These are phyloP conservation scores for Fomitopsis schrenkii DNA, from an alignment of 1,284 basidiomycete species.

Conservation along the genomic window DNA sequence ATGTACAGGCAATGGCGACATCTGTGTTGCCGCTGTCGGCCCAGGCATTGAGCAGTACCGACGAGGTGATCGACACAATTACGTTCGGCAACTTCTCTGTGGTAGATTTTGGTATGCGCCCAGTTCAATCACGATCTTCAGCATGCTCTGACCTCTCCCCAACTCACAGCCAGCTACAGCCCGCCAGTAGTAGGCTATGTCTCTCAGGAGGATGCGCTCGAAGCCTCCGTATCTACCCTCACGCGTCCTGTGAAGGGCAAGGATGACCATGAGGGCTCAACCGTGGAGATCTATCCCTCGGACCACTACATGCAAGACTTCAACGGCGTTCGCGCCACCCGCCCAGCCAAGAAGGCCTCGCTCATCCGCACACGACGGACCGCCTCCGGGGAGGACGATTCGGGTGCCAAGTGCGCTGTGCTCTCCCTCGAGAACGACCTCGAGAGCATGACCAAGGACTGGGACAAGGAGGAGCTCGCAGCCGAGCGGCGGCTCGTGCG, in stretches of 20 bases:
- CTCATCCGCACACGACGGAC: slow-evolving; percentile 35
- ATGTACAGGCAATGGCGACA: slow-evolving; percentile 21
- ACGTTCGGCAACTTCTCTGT: slow-evolving; percentile 74
- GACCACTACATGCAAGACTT: slow-evolving; percentile 1
- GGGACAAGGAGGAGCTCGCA: slow-evolving; percentile 55
- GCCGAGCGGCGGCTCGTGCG: slow-evolving; percentile 68
- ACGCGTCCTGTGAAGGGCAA: slow-evolving; percentile 3
- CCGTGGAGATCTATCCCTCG: slow-evolving; percentile 12
- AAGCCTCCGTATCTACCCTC: neutral
- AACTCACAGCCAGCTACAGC: neutral
- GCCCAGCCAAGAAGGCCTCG: slow-evolving; percentile 22
- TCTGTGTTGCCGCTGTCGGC: slow-evolving; percentile 49
- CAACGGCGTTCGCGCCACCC: slow-evolving; percentile 3
- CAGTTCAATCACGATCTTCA: neutral
- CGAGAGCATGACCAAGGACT: slow-evolving; percentile 45
- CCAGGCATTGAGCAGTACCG: slow-evolving; percentile 52
- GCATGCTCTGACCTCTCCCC: neutral
- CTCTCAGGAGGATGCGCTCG: neutral
- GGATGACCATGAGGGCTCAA: slow-evolving; percentile 10
- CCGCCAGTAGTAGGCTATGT: neutral
- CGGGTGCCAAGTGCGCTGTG: slow-evolving; percentile 41
- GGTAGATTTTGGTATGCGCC: slow-evolving; percentile 41
- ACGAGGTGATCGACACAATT: slow-evolving; percentile 54
- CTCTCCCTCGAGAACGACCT: slow-evolving; percentile 56
- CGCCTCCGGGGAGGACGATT: slow-evolving; percentile 29